phyloP scores from a whole-genome alignment of 1,284 basidiomycete genomes.

The Papiliotrema flavescens region DNA sequence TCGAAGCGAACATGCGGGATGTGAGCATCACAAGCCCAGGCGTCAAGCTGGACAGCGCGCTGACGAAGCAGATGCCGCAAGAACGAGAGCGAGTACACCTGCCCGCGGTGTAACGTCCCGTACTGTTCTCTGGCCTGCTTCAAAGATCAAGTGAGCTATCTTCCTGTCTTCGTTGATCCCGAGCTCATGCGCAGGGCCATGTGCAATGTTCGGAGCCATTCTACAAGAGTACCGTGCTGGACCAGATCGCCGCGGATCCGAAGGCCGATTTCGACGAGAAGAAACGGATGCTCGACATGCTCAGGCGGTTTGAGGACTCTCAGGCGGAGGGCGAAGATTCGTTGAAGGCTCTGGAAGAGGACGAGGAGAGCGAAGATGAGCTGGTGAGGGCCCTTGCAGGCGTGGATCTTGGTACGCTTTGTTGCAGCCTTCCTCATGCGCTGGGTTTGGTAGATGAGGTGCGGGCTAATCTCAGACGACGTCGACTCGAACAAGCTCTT shows the following conservation, averaged over 20 bases:
- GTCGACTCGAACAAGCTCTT: conserved; percentile 46
- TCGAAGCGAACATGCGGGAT: conserved; percentile 35
- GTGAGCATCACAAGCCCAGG: conserved; percentile 12
- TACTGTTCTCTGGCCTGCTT: conserved; percentile 49
- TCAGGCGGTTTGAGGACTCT: conserved; percentile 43
- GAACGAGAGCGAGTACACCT: conserved; percentile 43
- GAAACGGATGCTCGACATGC: conserved; percentile 45
- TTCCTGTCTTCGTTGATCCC: too few relatives aligned
- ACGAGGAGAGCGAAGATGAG: conserved; percentile 27
- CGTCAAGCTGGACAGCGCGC: background rate
- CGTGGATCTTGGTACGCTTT: conserved; percentile 38
- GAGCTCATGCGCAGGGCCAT: conserved; percentile 25
- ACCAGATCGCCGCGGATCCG: conserved; percentile 35
- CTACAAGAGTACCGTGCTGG: conserved; percentile 40
- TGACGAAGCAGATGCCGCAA: conserved; percentile 35
- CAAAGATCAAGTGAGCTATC: conserved; percentile 33
- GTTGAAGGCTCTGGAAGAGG: conserved; percentile 21
- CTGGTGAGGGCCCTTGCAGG: conserved; percentile 29
- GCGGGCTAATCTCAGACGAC: conserved; percentile 26
- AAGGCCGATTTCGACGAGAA: conserved; percentile 38
- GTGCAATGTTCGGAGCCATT: conserved; percentile 49
- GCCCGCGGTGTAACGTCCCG: conserved; percentile 47
- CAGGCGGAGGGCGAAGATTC: conserved; percentile 27
- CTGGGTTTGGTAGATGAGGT: background rate
- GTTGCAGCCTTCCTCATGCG: background rate